These are phyloP conservation scores for Monosiga brevicollis DNA, from an alignment of 78 protist species.

Conservation along the genomic window DNA sequence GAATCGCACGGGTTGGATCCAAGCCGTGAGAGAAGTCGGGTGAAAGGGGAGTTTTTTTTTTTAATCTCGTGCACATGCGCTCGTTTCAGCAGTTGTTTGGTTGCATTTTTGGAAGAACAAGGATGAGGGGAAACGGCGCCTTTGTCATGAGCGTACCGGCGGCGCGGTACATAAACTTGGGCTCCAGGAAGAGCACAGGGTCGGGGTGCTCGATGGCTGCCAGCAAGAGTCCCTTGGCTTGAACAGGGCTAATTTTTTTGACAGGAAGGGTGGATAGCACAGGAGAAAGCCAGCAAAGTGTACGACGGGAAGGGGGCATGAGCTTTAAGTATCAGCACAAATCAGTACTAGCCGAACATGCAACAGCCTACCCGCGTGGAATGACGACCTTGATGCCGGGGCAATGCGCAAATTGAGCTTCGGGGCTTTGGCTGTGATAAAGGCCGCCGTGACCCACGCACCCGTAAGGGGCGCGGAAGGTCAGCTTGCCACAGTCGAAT, in stretches of 20 bases:
- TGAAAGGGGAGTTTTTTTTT: not conserved
- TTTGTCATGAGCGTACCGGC: no score
- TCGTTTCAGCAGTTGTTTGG: no score
- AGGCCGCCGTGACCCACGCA: constrained; percentile 90
- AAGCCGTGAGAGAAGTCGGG: not conserved
- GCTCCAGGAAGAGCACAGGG: constrained; percentile 93
- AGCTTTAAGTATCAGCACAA: no score
- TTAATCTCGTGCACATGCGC: no score
- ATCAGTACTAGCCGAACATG: no score
- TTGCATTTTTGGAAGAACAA: no score
- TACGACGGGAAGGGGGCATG: no score
- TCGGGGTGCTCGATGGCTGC: constrained; percentile 71
- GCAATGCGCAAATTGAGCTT: constrained; percentile 82
- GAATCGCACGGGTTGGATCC: no score
- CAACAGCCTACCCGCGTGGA: not conserved
- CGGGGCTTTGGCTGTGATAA: constrained; percentile 92
- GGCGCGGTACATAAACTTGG: constrained; percentile 83
- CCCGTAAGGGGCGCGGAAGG: constrained; percentile 85
- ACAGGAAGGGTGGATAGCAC: no score
- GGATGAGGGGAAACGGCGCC: no score
- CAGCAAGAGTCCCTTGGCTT: constrained; percentile 90
- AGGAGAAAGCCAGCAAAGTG: no score
- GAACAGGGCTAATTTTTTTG: constrained; percentile 52
- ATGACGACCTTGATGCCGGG: constrained; percentile 78
- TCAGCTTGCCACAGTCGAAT: constrained; percentile 77